Evolutionary conservation across 768 basidiomycete genomes (phyloP).

Genomic region (Trametes maxima): DNA sequence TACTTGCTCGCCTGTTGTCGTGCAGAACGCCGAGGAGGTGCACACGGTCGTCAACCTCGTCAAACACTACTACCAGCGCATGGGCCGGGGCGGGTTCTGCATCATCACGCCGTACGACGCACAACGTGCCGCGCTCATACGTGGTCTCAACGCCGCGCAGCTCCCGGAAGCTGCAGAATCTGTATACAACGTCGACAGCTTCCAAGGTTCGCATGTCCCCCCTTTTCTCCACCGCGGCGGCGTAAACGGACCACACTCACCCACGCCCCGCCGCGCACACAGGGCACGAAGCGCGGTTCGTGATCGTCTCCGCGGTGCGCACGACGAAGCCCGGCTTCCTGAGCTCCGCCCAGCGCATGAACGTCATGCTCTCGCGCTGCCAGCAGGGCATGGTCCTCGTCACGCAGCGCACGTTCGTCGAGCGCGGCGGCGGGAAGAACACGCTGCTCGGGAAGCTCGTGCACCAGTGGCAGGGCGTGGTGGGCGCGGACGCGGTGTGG

Average conservation of each 20-base stretch:
- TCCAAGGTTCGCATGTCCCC: slow-evolving; percentile 45
- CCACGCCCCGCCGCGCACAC: background rate
- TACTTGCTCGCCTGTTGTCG: background rate
- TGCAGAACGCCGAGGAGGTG: slow-evolving; percentile 47
- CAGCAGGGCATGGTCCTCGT: slow-evolving; percentile 50
- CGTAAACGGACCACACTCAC: background rate
- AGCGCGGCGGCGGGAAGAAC: slow-evolving; percentile 14
- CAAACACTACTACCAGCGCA: slow-evolving; percentile 40
- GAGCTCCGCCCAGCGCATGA: slow-evolving; percentile 45
- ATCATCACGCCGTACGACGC: slow-evolving; percentile 60
- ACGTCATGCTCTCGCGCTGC: slow-evolving; percentile 49
- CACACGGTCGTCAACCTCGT: slow-evolving; percentile 45
- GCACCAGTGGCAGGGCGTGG: slow-evolving; percentile 30
- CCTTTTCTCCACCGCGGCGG: background rate
- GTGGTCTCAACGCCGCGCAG: slow-evolving; percentile 35
- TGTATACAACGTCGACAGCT: slow-evolving; percentile 58
- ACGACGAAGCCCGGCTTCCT: slow-evolving; percentile 50
- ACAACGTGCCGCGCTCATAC: slow-evolving; percentile 47
- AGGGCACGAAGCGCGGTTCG: slow-evolving; percentile 56
- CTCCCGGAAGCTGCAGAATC: slow-evolving; percentile 39
- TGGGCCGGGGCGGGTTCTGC: slow-evolving; percentile 39
- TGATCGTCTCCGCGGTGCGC: slow-evolving; percentile 53
- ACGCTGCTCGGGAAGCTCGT: slow-evolving; percentile 48
- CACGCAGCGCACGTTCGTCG: slow-evolving; percentile 45
- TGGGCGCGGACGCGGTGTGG: slow-evolving; percentile 31